phyloP scores from a whole-genome alignment of 345 rosid genomes.

The Odontarrhena argentea region DNA sequence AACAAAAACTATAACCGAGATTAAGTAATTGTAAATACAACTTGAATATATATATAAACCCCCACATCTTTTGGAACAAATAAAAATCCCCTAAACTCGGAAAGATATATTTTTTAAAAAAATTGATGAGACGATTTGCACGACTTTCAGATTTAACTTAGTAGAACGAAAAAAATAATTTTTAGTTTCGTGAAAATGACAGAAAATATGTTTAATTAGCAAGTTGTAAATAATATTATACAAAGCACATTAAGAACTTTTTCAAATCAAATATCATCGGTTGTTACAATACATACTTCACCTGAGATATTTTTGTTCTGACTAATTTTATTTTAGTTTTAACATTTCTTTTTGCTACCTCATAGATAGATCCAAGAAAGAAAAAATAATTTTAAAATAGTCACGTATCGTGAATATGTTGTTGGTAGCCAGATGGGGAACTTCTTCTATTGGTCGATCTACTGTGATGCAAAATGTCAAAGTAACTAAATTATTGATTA shows the following conservation, averaged over 20 bases:
- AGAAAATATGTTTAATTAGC: constrained; percentile 13
- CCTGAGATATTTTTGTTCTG: constrained; percentile 2
- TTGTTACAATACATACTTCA: neutral
- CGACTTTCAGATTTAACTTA: neutral
- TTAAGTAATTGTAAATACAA: constrained; percentile 5
- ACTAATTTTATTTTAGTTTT: neutral
- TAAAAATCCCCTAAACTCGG: constrained; percentile 8
- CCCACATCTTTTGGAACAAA: constrained; percentile 18
- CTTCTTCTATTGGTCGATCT: constrained; percentile 31
- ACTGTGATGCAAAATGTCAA: constrained; percentile 14
- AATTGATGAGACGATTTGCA: neutral
- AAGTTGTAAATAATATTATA: neutral
- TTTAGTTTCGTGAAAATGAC: constrained; percentile 8
- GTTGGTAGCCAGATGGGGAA: constrained; percentile 4
- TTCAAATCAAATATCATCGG: neutral
- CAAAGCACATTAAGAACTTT: neutral
- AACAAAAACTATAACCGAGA: constrained; percentile 2
- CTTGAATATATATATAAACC: neutral
- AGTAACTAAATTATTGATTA: constrained; percentile 13
- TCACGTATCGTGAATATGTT: constrained; percentile 3
- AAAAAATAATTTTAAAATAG: neutral
- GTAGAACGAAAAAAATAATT: neutral
- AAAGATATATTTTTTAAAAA: neutral
- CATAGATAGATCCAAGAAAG: neutral
- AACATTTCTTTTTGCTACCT: neutral